Evolutionary conservation across 2,329 filamentous ascomycete species (phyloP), one percentile per base, ranked within the genome.

Genomic region (Bipolaris sorokiniana): DNA sequence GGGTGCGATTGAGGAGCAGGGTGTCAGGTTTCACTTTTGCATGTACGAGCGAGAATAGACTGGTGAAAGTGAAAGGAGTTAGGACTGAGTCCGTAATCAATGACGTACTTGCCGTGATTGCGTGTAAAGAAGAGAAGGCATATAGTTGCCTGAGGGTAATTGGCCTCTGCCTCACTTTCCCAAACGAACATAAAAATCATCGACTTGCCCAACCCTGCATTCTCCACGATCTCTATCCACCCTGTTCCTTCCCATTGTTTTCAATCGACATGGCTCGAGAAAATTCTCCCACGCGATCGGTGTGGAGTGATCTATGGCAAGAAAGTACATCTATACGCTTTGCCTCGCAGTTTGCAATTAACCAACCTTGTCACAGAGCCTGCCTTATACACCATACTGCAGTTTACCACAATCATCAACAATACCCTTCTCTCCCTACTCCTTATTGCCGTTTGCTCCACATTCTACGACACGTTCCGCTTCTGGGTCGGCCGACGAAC

Each of bases 1-100:
- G 40, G 85, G 81, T 1, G 72, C 81, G 33, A 81, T 88, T 66
- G 83, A 83, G 65, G 90, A 94, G 76, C 84, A 82, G 15, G 86
- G 83, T 6, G 86, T 85, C 5, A 75, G 77, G 70, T 92, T 91
- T 75, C 84, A 88, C 74, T 91, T 90, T 77, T 84, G 90, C 75
- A 85, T 92, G 84, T 92, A 87, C 87, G 80, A 79, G 70, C 72
- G 61, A 73, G 53, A 54, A 52, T 62, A 37, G 46, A 37, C 9
- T n/a, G 41, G 16, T 52, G 28, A 45, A 23, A 15, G 34, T 49
- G 48, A 45, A 42, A 22, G 20, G 22, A 44, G 16, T 11, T 7
- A n/a, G 40, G 16, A 26, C 23, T 41, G 2, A 18, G 6, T 37
- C 15, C 3, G 23, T 20, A 31, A 31, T 7, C 23, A 46, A 23